phyloP scores from a whole-genome alignment of 2,329 filamentous ascomycete species.

The Nemania diffusa region DNA sequence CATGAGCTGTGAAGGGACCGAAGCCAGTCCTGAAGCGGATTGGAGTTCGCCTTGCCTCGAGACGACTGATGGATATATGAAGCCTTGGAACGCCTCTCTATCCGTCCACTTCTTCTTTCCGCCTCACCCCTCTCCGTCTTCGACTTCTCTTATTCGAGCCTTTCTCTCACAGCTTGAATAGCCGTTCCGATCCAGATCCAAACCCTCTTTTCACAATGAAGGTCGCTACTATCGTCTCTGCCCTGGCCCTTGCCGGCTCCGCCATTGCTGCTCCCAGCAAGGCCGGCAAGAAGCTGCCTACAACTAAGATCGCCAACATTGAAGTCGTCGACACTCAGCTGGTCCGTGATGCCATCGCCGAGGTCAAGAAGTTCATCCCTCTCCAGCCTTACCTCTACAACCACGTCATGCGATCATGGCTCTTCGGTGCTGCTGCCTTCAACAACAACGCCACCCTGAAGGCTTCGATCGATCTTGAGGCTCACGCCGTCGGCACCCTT shows the following conservation, averaged over 20 bases:
- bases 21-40: not conserved
- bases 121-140: slow-evolving; percentile 1
- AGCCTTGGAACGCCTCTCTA: not conserved
- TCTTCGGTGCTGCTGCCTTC: slow-evolving; percentile 36
- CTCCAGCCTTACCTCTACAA: slow-evolving; percentile 38
- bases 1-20: not conserved
- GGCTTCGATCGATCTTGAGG: slow-evolving; percentile 35
- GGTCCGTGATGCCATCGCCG: slow-evolving; percentile 28
- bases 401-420: slow-evolving; percentile 37
- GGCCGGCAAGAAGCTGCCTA: slow-evolving; percentile 30
- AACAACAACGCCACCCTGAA: slow-evolving; percentile 38
- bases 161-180: not conserved
- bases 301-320: slow-evolving; percentile 34
- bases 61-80: slow-evolving; percentile 14
- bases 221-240: slow-evolving; percentile 28
- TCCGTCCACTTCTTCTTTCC: not conserved
- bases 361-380: slow-evolving; percentile 36
- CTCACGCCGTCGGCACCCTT: slow-evolving; percentile 33
- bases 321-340: slow-evolving; percentile 36
- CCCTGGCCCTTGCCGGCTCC: slow-evolving; percentile 28
- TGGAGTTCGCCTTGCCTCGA: not conserved
- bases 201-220: slow-evolving; percentile 29
- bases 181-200: not conserved
- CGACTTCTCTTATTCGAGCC: not conserved
- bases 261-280: slow-evolving; percentile 25